A percentile compares a stretch with the other conserved stretches of the same genome.
phyloP scores from a whole-genome alignment of 345 rosid species.

The Sisymbrium irio region DNA sequence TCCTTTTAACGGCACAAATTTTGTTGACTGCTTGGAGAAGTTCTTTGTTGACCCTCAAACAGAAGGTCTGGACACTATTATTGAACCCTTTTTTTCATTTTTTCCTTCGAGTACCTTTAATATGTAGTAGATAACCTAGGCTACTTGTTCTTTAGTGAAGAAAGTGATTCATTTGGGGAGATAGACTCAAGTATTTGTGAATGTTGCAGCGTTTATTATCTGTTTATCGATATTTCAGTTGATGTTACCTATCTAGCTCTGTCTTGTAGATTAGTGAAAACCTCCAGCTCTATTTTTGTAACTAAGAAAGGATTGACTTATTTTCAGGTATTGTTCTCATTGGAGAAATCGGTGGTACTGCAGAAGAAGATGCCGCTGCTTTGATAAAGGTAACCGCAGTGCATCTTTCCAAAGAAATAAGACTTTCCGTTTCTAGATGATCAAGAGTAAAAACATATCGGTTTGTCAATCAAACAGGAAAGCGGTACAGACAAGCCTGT shows the following conservation, averaged over 20 bases:
- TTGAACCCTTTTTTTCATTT: background rate
- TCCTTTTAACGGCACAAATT: conserved; percentile 91
- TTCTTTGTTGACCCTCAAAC: conserved; percentile 82
- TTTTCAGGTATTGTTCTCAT: conserved; percentile 78
- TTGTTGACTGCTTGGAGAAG: conserved; percentile 78
- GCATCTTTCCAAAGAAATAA: background rate
- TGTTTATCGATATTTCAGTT: background rate
- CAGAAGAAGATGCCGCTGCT: conserved; percentile 97
- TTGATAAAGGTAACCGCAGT: conserved; percentile 58
- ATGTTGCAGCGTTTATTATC: background rate
- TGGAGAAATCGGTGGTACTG: conserved; percentile 98
- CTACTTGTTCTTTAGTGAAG: conserved; percentile 3
- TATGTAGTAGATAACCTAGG: background rate
- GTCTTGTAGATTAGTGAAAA: background rate
- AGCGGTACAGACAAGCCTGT: conserved; percentile 92
- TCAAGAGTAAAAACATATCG: background rate
- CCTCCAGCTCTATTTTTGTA: background rate
- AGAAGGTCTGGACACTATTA: conserved; percentile 53
- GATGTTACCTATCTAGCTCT: background rate
- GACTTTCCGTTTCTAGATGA: background rate
- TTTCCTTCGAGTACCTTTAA: background rate
- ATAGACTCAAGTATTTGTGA: background rate
- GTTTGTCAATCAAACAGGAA: conserved; percentile 54
- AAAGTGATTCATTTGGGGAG: background rate
- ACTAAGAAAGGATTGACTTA: background rate